phyloP scores from a whole-genome alignment of 257 asterid genomes.

The Nicotiana attenuata region DNA sequence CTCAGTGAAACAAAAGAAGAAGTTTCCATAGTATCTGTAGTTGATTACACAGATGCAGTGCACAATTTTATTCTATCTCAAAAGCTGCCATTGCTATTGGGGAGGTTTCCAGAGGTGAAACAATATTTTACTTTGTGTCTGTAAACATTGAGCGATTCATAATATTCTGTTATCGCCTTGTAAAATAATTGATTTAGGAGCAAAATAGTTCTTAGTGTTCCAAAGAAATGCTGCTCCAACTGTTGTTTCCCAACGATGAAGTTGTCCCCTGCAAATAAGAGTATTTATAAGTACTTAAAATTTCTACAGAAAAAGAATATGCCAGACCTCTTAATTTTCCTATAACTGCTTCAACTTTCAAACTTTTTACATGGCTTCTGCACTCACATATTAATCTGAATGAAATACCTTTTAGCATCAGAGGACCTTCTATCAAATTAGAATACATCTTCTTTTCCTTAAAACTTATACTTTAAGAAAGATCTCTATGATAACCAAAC shows the following conservation, averaged over 20 bases:
- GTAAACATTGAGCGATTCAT: not conserved
- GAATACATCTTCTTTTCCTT: not conserved
- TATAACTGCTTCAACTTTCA: not conserved
- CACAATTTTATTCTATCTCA: slow-evolving; percentile 93
- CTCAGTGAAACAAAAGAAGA: slow-evolving; percentile 40
- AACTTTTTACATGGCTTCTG: not conserved
- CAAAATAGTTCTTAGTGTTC: not conserved
- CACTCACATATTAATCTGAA: not conserved
- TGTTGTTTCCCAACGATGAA: not conserved
- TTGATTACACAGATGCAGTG: slow-evolving; percentile 92
- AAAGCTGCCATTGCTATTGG: slow-evolving; percentile 74
- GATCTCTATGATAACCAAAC: not conserved
- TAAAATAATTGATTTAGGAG: not conserved
- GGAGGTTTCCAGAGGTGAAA: slow-evolving; percentile 94
- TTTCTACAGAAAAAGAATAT: not conserved
- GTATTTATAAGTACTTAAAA: not conserved
- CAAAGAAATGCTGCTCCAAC: not conserved
- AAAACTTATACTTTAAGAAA: not conserved
- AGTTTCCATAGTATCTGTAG: slow-evolving; percentile 79
- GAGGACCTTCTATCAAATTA: not conserved
- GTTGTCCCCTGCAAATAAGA: not conserved
- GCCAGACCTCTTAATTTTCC: not conserved
- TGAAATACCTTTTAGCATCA: not conserved
- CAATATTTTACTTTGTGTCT: not conserved
- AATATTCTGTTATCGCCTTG: not conserved